These are phyloP conservation scores for Funneliformis geosporum DNA, from an alignment of 192 early-diverging fungal species.

Conservation along the genomic window DNA sequence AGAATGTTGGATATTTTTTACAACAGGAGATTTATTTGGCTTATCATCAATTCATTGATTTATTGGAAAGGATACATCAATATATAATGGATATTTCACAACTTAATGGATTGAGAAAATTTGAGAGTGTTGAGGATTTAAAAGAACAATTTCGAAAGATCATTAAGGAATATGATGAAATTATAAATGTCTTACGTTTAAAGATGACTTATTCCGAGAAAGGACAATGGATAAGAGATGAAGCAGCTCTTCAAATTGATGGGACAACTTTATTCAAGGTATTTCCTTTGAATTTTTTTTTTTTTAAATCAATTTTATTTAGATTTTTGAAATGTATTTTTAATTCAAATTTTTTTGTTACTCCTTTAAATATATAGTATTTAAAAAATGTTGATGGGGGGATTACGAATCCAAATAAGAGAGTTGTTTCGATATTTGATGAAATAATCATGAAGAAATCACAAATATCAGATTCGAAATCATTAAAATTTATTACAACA, in stretches of 20 bases:
- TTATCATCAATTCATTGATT: background rate
- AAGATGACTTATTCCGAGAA: constrained; percentile 12
- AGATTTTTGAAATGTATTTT: background rate
- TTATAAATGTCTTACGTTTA: background rate
- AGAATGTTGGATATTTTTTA: constrained; percentile 1
- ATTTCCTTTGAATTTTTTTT: background rate
- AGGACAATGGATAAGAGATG: background rate
- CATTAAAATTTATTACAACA: background rate
- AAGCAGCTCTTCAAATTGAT: background rate
- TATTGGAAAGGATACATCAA: background rate
- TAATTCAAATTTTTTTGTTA: background rate
- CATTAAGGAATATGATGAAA: background rate
- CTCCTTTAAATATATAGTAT: background rate
- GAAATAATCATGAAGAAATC: background rate
- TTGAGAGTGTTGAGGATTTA: background rate
- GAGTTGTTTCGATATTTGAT: background rate
- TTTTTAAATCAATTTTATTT: background rate
- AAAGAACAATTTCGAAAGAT: background rate
- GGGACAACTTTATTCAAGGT: background rate
- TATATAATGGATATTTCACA: constrained; percentile 6
- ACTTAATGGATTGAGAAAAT: constrained; percentile 25
- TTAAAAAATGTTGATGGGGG: background rate
- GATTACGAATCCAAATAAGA: background rate
- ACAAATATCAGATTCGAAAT: background rate
- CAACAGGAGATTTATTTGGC: background rate